Percentiles rank a stretch among this genome's conserved stretches.
phyloP scores from a whole-genome alignment of 139 green algal genomes.

The Edaphochlamys debaryana region DNA sequence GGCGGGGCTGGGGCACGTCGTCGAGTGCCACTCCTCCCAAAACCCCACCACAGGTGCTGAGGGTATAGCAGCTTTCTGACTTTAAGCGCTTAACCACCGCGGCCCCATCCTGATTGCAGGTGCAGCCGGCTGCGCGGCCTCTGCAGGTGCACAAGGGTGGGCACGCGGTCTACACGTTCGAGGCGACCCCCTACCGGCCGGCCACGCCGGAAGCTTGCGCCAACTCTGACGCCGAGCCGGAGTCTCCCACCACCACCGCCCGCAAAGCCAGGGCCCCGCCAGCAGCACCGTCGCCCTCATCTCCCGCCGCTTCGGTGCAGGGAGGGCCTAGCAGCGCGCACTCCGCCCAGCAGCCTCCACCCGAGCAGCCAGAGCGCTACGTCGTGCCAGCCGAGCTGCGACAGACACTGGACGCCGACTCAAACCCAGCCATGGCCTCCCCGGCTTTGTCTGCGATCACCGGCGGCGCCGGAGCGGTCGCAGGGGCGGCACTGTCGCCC shows the following conservation, averaged over 20 bases:
- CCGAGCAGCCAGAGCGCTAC: no score
- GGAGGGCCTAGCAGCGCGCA: no score
- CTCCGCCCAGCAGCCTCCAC: no score
- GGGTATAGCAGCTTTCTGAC: no score
- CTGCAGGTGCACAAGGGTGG: not conserved
- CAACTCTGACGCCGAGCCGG: not conserved
- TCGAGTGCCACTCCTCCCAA: no score
- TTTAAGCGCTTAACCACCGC: not conserved
- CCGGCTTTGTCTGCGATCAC: not conserved
- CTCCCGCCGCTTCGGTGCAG: no score
- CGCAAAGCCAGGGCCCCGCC: not conserved
- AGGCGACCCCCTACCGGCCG: not conserved
- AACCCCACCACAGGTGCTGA: no score
- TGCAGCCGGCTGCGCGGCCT: not conserved
- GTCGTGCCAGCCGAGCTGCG: no score
- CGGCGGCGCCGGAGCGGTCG: not conserved
- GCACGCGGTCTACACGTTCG: conserved; percentile 29
- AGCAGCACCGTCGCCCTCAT: no score
- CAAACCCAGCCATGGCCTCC: conserved; percentile 31
- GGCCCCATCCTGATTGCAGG: not conserved
- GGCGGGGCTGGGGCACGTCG: no score
- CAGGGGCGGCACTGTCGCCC: not conserved
- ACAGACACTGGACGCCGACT: conserved; percentile 14
- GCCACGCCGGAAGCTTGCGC: not conserved
- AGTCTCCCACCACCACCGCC: not conserved